Conservation (phyloP, 2,329 filamentous ascomycete species). For the Emergomyces pasteurianus region DNA sequence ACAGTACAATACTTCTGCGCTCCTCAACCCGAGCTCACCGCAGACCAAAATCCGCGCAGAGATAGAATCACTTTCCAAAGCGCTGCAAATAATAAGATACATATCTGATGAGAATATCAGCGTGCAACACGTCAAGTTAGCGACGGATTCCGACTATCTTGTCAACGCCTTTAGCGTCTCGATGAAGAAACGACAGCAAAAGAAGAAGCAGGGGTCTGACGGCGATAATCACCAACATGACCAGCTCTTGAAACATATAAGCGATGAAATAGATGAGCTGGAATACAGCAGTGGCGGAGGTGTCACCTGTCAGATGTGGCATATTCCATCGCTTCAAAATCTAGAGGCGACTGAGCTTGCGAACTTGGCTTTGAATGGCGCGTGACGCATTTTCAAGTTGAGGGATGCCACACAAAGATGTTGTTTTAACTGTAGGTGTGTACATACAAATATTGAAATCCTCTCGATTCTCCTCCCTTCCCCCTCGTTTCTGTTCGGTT, state of each 20-base stretch:
- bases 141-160: constrained; percentile 1
- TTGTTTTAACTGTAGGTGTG: background rate
- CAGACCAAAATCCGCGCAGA: background rate
- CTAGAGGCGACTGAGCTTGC: background rate
- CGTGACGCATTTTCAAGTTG: background rate
- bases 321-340: background rate
- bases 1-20: background rate
- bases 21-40: background rate
- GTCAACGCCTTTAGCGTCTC: background rate
- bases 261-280: background rate
- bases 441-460: background rate
- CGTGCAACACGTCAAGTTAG: background rate
- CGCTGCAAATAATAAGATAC: background rate
- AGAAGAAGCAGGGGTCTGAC: background rate
- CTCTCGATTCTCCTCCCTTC: background rate
- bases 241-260: background rate
- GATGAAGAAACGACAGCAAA: background rate
- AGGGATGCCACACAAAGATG: background rate
- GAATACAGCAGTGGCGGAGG: background rate
- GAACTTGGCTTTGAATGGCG: background rate
- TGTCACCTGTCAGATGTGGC: constrained; percentile 1
- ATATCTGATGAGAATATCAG: background rate
- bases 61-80: background rate
- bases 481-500: background rate
- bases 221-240: background rate